Conservation (phyloP, 768 basidiomycete species). For the Suillus plorans region DNA sequence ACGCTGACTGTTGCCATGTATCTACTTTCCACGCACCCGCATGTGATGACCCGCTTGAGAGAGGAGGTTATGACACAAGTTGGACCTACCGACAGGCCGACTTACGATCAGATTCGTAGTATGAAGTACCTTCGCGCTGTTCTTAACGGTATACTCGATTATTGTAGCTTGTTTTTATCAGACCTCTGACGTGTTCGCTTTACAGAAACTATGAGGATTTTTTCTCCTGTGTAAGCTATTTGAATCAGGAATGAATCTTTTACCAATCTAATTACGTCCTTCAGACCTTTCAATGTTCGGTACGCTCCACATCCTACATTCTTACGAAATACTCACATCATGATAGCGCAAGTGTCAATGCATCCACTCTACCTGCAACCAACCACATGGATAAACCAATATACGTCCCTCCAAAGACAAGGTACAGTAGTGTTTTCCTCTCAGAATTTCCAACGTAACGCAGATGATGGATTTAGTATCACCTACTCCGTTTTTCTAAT, state of each 20-base stretch:
- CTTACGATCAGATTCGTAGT: conserved; percentile 53
- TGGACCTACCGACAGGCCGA: conserved; percentile 47
- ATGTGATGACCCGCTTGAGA: conserved; percentile 45
- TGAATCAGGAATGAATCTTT: not conserved
- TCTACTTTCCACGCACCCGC: conserved; percentile 49
- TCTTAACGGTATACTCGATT: conserved; percentile 48
- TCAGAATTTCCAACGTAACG: conserved; percentile 1
- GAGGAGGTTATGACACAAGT: conserved; percentile 55
- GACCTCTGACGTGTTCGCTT: not conserved
- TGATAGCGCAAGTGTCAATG: conserved; percentile 44
- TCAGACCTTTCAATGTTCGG: conserved; percentile 50
- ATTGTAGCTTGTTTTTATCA: not conserved
- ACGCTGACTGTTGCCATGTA: conserved; percentile 40
- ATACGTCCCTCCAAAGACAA: conserved; percentile 43
- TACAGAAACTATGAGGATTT: conserved; percentile 54
- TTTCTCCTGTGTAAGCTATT: conserved; percentile 44
- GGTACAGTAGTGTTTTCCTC: conserved; percentile 13
- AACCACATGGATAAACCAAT: conserved; percentile 19
- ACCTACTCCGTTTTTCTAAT: conserved; percentile 60
- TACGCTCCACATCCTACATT: conserved; percentile 13
- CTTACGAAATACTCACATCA: conserved; percentile 6
- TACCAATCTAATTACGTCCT: not conserved
- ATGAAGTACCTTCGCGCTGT: conserved; percentile 68
- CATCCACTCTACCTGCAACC: conserved; percentile 44
- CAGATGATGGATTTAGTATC: not conserved